These are phyloP conservation scores for Triangularia verruculosa DNA, from an alignment of 2,329 filamentous ascomycete genomes.

Conservation along the genomic window DNA sequence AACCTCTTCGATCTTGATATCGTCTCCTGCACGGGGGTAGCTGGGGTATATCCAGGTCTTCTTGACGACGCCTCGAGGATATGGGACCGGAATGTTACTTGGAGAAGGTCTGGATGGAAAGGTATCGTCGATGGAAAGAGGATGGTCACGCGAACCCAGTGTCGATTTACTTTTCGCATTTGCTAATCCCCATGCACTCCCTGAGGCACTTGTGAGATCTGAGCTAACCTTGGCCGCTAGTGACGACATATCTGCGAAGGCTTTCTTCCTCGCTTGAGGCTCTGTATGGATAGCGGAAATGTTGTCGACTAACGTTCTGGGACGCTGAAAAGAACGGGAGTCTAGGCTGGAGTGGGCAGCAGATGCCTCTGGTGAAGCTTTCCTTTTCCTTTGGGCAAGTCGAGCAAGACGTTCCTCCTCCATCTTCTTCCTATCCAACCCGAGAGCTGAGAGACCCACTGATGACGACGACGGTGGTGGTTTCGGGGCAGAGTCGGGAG, in stretches of 20 bases:
- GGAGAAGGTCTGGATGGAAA: not conserved
- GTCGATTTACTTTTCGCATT: not conserved
- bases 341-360: not conserved
- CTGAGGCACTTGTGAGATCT: not conserved
- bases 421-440: constrained; percentile 76
- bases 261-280: not conserved
- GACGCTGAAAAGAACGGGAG: constrained; percentile 18
- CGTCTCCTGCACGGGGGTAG: constrained; percentile 58
- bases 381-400: constrained; percentile 51
- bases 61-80: constrained; percentile 65
- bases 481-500: not conserved
- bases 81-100: constrained; percentile 35
- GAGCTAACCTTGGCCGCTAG: not conserved
- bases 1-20: constrained; percentile 86
- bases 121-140: not conserved
- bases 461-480: constrained; percentile 5
- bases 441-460: constrained; percentile 40
- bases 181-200: not conserved
- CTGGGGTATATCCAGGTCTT: constrained; percentile 70
- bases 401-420: constrained; percentile 78
- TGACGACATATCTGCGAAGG: not conserved
- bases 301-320: not conserved
- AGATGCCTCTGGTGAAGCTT: constrained; percentile 19
- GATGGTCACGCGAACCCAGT: too few relatives aligned
- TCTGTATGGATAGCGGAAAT: not conserved